Base-by-base conservation (phyloP, 495 filamentous ascomycete genomes). In the Trypethelium eluteriae region DNA sequence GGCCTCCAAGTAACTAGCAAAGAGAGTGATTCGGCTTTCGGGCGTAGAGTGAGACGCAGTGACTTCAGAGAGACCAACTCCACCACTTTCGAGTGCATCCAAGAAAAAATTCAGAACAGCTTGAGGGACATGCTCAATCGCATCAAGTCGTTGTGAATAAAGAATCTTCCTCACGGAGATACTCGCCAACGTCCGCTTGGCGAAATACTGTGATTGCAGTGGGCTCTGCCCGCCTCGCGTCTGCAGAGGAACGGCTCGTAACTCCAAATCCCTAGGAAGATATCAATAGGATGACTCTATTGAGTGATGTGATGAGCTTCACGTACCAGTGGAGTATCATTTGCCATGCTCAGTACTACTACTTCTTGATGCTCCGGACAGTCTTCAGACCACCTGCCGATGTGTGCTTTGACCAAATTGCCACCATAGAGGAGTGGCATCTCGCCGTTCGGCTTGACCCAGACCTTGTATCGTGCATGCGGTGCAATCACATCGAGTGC, bases 341-440 rank as follows among this genome's bases (percentile, higher is more conserved):
- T 25, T 25, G 25, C 81, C 88, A 92, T 91, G 70, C 79, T 84
- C 74, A 85, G 85, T n/a, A 92, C 83, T 64, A 92, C 83, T 12
- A 89, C 84, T 16, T 89, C 89, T 69, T 87, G 85, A 75, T 92
- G 89, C 77, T 88, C 86, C 0, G 89, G 89, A 66, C 86, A 89
- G 78, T 97, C 93, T 70, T 97, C 92, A 34, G 84, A 88, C 85
- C 88, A 94, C 62, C 93, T 80, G 32, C 90, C 91, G 0, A 97
- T 85, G 77, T 98, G 94, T 32, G 95, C 94, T 78, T 96, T 96
- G 53, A 94, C 84, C 35, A 97, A 82, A 74, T 95, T 88, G 38
- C 88, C 87, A 39, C 92, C 94, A 77, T 98, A 98, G 14, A 96
- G 78, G 76, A 91, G 96, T 44, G 92, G 91, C 89, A 96, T 94